Evolutionary conservation across 176 grass and related monocot species (phyloP).

Genomic region (Eragrostis curvula): DNA sequence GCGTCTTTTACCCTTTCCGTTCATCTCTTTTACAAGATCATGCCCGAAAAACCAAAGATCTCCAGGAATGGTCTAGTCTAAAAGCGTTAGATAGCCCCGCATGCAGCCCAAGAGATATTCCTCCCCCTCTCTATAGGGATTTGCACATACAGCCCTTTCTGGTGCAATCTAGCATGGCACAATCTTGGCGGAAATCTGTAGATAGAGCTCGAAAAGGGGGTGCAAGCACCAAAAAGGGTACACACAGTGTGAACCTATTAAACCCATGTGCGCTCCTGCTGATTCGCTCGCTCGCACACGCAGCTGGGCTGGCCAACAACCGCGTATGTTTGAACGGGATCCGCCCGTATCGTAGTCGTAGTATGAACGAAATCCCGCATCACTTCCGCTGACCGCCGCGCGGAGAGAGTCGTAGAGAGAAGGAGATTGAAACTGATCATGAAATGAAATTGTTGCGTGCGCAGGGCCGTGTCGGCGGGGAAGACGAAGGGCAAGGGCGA

Average conservation of each 20-base stretch:
- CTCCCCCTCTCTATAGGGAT: neutral
- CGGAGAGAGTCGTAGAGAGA: no score
- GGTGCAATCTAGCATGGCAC: constrained; percentile 41
- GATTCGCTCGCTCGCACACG: neutral
- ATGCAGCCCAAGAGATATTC: constrained; percentile 28
- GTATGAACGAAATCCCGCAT: constrained; percentile 47
- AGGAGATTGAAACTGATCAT: no score
- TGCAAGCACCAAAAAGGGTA: neutral
- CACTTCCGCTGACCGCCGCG: constrained; percentile 9
- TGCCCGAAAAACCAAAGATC: constrained; percentile 21
- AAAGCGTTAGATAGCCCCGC: neutral
- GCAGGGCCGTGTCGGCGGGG: constrained; percentile 2
- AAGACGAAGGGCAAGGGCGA: constrained; percentile 50
- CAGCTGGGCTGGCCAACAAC: constrained; percentile 32
- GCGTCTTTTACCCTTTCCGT: constrained; percentile 26
- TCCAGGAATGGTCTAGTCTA: neutral
- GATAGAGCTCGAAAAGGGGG: constrained; percentile 23
- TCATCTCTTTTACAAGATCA: constrained; percentile 15
- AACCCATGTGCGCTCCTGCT: constrained; percentile 32
- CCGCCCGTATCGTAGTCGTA: neutral
- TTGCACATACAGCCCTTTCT: constrained; percentile 10
- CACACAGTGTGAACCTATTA: constrained; percentile 53
- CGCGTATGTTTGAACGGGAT: constrained; percentile 49
- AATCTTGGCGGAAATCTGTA: constrained; percentile 39
- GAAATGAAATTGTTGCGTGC: neutral